These are phyloP conservation scores for Cutaneotrichosporon sp. DNA, from an alignment of 1,284 basidiomycete genomes.

Conservation along the genomic window DNA sequence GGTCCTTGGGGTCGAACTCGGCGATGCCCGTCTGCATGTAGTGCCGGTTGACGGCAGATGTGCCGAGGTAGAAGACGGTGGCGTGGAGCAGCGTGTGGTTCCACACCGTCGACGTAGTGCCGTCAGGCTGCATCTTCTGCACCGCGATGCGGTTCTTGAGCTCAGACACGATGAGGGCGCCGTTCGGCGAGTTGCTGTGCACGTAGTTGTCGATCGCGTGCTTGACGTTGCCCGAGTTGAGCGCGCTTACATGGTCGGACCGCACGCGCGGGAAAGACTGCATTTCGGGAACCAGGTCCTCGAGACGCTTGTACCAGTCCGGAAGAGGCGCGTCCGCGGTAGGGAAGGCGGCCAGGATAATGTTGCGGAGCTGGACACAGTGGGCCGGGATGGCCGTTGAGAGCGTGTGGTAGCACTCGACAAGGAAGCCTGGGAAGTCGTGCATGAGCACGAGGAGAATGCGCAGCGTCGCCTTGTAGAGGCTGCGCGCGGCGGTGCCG, in stretches of 20 bases:
- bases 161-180: slow-evolving; percentile 60
- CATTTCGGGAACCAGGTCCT: slow-evolving; percentile 73
- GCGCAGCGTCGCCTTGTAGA: slow-evolving; percentile 89
- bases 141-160: slow-evolving; percentile 71
- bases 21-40: slow-evolving; percentile 71
- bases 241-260: slow-evolving; percentile 77
- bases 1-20: slow-evolving; percentile 71
- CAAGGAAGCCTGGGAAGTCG: slow-evolving; percentile 97
- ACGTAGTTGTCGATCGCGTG: slow-evolving; percentile 76
- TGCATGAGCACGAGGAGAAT: slow-evolving; percentile 91
- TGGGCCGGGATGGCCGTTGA: slow-evolving; percentile 87
- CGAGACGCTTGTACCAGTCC: slow-evolving; percentile 50
- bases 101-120: slow-evolving; percentile 62
- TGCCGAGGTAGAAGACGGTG: slow-evolving; percentile 89
- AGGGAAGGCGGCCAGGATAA: slow-evolving; percentile 96
- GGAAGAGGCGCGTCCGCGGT: slow-evolving; percentile 78
- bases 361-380: slow-evolving; percentile 94
- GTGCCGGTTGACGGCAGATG: slow-evolving; percentile 75
- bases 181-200: slow-evolving; percentile 56
- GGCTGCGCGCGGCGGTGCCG: slow-evolving; percentile 73
- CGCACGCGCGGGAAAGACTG: slow-evolving; percentile 81
- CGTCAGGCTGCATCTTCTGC: slow-evolving; percentile 53
- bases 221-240: slow-evolving; percentile 74
- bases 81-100: slow-evolving; percentile 85
- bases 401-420: slow-evolving; percentile 92